Percentiles rank a stretch among this genome's conserved stretches.
These are phyloP conservation scores for Solioccasus polychromus DNA, from an alignment of 768 basidiomycete genomes.

Conservation along the genomic window DNA sequence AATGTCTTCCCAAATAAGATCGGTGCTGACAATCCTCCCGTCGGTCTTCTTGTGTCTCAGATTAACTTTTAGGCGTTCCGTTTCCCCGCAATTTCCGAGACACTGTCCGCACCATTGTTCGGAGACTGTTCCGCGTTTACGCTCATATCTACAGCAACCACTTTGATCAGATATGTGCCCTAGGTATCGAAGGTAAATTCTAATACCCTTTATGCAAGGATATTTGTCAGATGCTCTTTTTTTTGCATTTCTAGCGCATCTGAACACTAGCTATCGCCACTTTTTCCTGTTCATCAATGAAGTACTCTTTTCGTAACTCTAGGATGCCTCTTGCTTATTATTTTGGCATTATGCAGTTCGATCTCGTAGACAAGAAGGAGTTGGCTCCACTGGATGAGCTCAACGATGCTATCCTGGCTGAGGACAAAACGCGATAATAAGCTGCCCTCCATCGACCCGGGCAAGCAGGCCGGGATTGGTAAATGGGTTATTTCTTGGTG, in stretches of 20 bases:
- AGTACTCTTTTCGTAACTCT: constrained; percentile 44
- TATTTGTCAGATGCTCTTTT: constrained; percentile 1
- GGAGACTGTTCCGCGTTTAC: constrained; percentile 94
- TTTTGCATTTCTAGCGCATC: constrained; percentile 61
- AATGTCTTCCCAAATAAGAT: constrained; percentile 92
- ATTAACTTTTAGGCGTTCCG: constrained; percentile 62
- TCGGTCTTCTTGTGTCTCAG: constrained; percentile 7
- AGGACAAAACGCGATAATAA: constrained; percentile 41
- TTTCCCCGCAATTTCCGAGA: constrained; percentile 90
- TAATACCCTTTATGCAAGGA: background rate
- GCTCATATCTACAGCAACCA: constrained; percentile 99
- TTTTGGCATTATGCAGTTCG: constrained; percentile 53
- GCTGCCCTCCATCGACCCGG: too few species aligned
- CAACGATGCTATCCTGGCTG: constrained; percentile 82
- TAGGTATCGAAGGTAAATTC: constrained; percentile 89
- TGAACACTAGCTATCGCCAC: constrained; percentile 98
- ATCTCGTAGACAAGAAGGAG: constrained; percentile 95
- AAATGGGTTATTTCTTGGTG: background rate
- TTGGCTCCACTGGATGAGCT: constrained; percentile 92
- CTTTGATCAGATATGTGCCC: constrained; percentile 97
- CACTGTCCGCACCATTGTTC: constrained; percentile 87
- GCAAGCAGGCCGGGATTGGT: too few species aligned
- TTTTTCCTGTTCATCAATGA: constrained; percentile 97
- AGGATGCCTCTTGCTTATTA: constrained; percentile 6
- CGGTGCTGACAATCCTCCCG: constrained; percentile 44